phyloP scores from a whole-genome alignment of 169 alveolate species.

The Eimeria maxima region DNA sequence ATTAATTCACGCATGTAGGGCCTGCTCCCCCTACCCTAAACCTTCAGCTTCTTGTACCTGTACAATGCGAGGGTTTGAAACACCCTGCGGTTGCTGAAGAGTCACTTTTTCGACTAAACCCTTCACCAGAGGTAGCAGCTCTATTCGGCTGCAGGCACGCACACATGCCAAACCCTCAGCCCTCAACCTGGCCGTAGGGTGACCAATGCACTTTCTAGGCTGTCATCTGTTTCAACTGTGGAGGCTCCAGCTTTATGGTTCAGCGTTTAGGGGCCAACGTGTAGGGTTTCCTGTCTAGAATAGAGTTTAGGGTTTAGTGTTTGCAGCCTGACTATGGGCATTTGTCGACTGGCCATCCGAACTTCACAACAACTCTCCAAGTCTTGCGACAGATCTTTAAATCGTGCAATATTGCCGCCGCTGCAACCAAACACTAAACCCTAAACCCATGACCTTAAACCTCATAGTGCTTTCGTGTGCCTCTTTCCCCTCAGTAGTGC shows the following conservation, averaged over 20 bases:
- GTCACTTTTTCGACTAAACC: slow-evolving; percentile 86
- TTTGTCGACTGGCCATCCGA: slow-evolving; percentile 84
- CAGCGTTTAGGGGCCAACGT: background rate
- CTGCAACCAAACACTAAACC: slow-evolving; percentile 71
- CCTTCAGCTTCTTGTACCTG: slow-evolving; percentile 58
- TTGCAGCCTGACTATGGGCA: slow-evolving; percentile 80
- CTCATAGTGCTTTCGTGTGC: background rate
- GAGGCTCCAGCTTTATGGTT: background rate
- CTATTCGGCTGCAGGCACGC: slow-evolving; percentile 82
- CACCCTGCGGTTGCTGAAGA: slow-evolving; percentile 82
- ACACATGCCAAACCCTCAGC: slow-evolving; percentile 25
- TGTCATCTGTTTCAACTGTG: background rate
- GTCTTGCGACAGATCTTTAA: slow-evolving; percentile 83
- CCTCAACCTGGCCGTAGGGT: background rate
- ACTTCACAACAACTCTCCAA: slow-evolving; percentile 84
- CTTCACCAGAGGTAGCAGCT: slow-evolving; percentile 86
- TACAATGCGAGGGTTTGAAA: slow-evolving; percentile 80
- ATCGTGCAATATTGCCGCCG: slow-evolving; percentile 80
- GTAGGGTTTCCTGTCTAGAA: slow-evolving; percentile 2
- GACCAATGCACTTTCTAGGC: background rate
- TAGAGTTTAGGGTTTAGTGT: background rate
- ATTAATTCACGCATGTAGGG: background rate
- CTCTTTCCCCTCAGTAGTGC: too few relatives aligned
- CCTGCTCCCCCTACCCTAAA: background rate
- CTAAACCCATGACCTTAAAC: slow-evolving; percentile 29